A percentile compares a stretch with the other conserved stretches of the same genome.
Conservation (phyloP, 2,329 filamentous ascomycete species). For the Dichotomopilus funicola region DNA sequence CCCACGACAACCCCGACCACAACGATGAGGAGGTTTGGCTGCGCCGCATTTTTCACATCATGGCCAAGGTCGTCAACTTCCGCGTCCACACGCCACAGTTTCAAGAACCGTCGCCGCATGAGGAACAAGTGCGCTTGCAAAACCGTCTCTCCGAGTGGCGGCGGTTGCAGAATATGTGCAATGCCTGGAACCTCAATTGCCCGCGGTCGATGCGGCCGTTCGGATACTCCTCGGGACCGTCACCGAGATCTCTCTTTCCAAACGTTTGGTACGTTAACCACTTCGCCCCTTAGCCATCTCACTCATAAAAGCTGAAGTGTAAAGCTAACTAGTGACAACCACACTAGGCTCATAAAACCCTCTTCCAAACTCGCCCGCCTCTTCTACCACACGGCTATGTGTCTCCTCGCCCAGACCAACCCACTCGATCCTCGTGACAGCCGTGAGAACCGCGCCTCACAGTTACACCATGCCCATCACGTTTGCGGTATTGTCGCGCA, state of each 20-base stretch:
- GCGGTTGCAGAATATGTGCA: constrained; percentile 70
- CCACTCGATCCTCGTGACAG: constrained; percentile 56
- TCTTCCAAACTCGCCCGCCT: constrained; percentile 74
- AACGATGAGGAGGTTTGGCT: constrained; percentile 80
- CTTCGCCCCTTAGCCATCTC: not conserved
- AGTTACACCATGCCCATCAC: constrained; percentile 70
- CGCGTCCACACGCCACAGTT: constrained; percentile 61
- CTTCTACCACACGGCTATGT: constrained; percentile 84
- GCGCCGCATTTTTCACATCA: constrained; percentile 79
- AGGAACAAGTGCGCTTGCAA: constrained; percentile 57
- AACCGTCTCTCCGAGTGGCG: constrained; percentile 71
- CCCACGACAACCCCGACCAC: constrained; percentile 36
- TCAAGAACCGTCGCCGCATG: constrained; percentile 52
- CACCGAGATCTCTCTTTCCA: constrained; percentile 70
- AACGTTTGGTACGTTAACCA: constrained; percentile 64
- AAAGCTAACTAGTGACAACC: not conserved
- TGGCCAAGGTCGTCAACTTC: constrained; percentile 83
- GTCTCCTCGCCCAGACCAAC: constrained; percentile 72
- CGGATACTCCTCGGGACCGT: constrained; percentile 66
- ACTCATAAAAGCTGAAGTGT: too few species aligned
- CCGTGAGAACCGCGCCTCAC: constrained; percentile 62
- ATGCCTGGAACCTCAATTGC: constrained; percentile 71
- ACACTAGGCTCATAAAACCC: constrained; percentile 79
- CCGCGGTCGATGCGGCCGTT: constrained; percentile 84
- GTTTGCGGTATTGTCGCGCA: constrained; percentile 88